These are phyloP conservation scores for Picea abies DNA, from an alignment of 83 land plant species.

Conservation along the genomic window DNA sequence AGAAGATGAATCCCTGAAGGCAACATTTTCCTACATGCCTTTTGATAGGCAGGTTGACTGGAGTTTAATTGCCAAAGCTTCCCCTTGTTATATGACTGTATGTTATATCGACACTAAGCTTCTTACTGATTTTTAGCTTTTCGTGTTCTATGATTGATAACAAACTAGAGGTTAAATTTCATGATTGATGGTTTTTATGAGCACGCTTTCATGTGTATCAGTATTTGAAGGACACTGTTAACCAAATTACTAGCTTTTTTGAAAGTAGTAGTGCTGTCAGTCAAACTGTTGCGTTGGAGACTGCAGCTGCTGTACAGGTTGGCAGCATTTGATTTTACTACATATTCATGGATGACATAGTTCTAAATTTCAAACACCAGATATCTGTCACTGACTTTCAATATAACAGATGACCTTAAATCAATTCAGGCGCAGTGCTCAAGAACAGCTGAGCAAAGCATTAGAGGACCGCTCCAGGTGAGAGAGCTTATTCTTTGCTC, in stretches of 20 bases:
- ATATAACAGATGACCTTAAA: conserved; percentile 79
- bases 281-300: conserved; percentile 84
- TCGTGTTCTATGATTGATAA: background rate
- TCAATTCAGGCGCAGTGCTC: conserved; percentile 89
- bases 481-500: background rate
- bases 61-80: conserved; percentile 89
- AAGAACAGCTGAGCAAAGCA: conserved; percentile 85
- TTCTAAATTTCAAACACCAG: background rate
- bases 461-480: conserved; percentile 83
- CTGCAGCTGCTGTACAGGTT: conserved; percentile 99
- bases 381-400: conserved; percentile 15
- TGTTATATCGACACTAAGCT: conserved; percentile 15
- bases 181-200: conserved; percentile 4
- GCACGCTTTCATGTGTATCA: conserved; percentile 24
- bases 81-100: conserved; percentile 97
- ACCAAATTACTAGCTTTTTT: conserved; percentile 76
- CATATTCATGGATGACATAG: background rate
- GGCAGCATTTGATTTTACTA: background rate
- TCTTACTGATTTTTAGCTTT: background rate
- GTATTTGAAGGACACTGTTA: conserved; percentile 81
- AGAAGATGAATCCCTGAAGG: conserved; percentile 65
- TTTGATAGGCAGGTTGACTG: conserved; percentile 83
- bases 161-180: background rate
- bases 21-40: conserved; percentile 74
- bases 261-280: conserved; percentile 73